Evolutionary conservation across 768 basidiomycete genomes (phyloP).

Genomic region (Russula ochroleuca): DNA sequence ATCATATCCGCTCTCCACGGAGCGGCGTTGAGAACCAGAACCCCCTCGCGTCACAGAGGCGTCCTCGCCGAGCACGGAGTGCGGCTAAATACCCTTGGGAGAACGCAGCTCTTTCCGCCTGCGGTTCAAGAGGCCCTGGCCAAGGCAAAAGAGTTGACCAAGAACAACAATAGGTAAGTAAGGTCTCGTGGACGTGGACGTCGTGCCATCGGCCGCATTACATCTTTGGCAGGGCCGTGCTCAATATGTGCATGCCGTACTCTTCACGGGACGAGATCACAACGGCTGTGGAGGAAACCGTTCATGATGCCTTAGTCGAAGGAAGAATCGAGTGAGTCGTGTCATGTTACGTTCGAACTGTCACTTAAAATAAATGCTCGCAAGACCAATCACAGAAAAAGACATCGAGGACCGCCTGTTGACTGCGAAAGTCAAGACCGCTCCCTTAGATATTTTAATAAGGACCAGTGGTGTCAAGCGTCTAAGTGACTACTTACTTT

Average conservation of each 20-base stretch:
- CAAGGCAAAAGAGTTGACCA: conserved; percentile 74
- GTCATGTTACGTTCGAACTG: conserved; percentile 11
- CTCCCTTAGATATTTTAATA: conserved; percentile 84
- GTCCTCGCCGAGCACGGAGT: conserved; percentile 80
- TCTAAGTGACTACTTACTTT: conserved; percentile 85
- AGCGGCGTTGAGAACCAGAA: background rate
- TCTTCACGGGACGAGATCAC: conserved; percentile 89
- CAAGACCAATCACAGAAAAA: conserved; percentile 56
- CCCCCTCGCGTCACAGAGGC: conserved; percentile 47
- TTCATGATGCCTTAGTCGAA: conserved; percentile 40
- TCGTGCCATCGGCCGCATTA: background rate
- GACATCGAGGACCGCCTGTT: conserved; percentile 65
- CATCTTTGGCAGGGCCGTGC: conserved; percentile 55
- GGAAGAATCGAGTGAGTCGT: conserved; percentile 32
- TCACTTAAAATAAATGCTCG: background rate
- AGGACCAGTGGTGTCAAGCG: conserved; percentile 89
- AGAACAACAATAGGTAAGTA: conserved; percentile 70
- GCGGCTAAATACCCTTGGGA: conserved; percentile 78
- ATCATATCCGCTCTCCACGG: background rate
- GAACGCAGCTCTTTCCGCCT: conserved; percentile 68
- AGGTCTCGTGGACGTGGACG: background rate
- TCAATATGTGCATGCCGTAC: conserved; percentile 93
- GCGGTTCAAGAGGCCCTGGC: conserved; percentile 62
- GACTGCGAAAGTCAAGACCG: conserved; percentile 60
- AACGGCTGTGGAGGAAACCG: conserved; percentile 58